Evolutionary conservation across 352 stramenopile genomes (phyloP).

Genomic region (Globisporangium splendens): DNA sequence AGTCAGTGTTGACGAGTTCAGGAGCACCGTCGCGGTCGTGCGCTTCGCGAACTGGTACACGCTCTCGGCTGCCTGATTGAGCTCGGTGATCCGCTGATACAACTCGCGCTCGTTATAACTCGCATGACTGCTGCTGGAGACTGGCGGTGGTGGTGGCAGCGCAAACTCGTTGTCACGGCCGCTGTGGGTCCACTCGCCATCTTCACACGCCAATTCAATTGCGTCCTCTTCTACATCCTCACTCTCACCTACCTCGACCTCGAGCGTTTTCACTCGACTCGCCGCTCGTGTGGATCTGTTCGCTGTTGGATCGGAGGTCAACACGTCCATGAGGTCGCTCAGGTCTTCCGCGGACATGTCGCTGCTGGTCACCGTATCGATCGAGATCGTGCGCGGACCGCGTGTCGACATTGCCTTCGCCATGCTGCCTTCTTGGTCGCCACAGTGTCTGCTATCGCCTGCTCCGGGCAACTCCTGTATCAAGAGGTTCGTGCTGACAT

Average conservation of each 20-base stretch:
- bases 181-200: slow-evolving; percentile 9
- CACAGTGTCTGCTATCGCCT: not conserved
- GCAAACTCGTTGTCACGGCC: not conserved
- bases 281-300: not conserved
- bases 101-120: slow-evolving; percentile 3
- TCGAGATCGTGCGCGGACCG: slow-evolving; percentile 8
- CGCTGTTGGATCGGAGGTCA: not conserved
- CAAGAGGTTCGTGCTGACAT: not conserved
- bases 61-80: slow-evolving; percentile 10
- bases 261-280: slow-evolving; percentile 10
- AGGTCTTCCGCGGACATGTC: slow-evolving; percentile 6
- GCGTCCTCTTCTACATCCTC: not conserved
- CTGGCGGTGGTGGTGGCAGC: not conserved
- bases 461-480: not conserved
- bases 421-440: no score
- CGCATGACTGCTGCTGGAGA: not conserved
- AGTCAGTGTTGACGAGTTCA: not conserved
- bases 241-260: not conserved
- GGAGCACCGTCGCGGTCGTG: slow-evolving; percentile 8
- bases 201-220: slow-evolving; percentile 11
- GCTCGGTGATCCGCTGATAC: slow-evolving; percentile 13
- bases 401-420: not conserved
- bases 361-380: slow-evolving; percentile 8
- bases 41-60: slow-evolving; percentile 16
- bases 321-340: slow-evolving; percentile 3